Evolutionary conservation across 805 yeast genomes (phyloP).

Genomic region (Saturnispora dispora): DNA sequence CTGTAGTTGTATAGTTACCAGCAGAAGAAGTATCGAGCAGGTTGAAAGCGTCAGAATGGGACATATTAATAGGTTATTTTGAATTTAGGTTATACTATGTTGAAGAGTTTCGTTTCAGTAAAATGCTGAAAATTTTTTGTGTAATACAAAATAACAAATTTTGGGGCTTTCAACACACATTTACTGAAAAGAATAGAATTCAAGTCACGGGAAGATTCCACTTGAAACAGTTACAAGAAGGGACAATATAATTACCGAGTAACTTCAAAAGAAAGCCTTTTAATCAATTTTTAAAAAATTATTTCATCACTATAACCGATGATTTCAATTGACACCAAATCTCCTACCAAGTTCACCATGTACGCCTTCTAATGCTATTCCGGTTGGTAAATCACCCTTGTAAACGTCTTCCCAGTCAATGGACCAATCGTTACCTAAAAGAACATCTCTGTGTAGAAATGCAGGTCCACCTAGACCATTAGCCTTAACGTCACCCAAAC

Average conservation of each 20-base stretch:
- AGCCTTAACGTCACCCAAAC: slow-evolving; percentile 63
- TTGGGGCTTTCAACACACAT: neutral
- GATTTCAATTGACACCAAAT: neutral
- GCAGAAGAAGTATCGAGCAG: neutral
- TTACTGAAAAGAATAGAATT: neutral
- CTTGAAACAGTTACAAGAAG: neutral
- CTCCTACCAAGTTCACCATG: neutral
- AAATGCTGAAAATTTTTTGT: neutral
- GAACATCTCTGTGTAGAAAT: slow-evolving; percentile 50
- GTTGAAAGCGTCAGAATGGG: neutral
- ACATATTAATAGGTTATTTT: neutral
- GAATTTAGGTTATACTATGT: neutral
- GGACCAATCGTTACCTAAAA: slow-evolving; percentile 64
- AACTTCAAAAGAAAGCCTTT: neutral
- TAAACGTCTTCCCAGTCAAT: slow-evolving; percentile 95
- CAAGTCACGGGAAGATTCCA: neutral
- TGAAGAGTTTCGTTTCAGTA: neutral
- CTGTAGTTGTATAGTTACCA: neutral
- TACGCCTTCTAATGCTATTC: neutral
- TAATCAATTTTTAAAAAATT: neutral
- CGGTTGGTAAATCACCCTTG: neutral
- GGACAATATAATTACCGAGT: neutral
- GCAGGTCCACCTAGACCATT: slow-evolving; percentile 47
- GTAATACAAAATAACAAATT: neutral
- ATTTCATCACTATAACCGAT: slow-evolving; percentile 26